Evolutionary conservation across 177 flowering plant genomes (phyloP), one percentile per base, ranked within the genome.

Genomic region (Vitis hybrid): DNA sequence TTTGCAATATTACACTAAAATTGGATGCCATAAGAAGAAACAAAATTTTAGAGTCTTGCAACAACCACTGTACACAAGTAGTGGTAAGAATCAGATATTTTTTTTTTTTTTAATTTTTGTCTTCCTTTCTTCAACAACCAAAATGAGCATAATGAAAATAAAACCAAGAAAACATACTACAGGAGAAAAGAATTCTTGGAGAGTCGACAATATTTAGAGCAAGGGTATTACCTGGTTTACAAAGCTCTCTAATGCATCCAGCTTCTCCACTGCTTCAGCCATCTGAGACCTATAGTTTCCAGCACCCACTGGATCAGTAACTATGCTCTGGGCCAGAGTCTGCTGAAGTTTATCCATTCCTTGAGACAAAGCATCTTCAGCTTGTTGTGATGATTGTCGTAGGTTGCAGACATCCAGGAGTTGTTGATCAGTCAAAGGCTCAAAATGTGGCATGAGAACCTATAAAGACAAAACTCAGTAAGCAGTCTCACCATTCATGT

Each of bases 261-360:
- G 73, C 58, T 80, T 85, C 65, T 86, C 88, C 13, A 82, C 55
- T n/a, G 87, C 85, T 18, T 75, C 65, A 70, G 74, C 77, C 80
- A 83, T 77, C 62, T 83, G 85, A 56, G 79, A 21, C 19, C 62
- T 51, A 68, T 72, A 79, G 65, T 51, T 72, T 52, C 65, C 84
- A 32, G 26, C 72, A 11, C 68, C 77, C 2, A 62, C 7, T 13
- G 59, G 66, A 26, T 66, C 78, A 14, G 56, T n/a, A 3, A 81
- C 78, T 0, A 86, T 65, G 75, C 70, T 60, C 51, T 83, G 76
- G 5, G 81, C 78, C 49, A 88, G 75, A 72, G 54, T 81, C 65
- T 83, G 84, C 75, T 85, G 90, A 64, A 88, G 92, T 74, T 82
- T 86, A 3, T 88, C 89, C 67, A 88, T 80, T 48, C 92, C 90